Percentiles rank a stretch among this genome's conserved stretches.
phyloP scores from a whole-genome alignment of 2,329 filamentous ascomycete genomes.

The Clarireedia hainanense region DNA sequence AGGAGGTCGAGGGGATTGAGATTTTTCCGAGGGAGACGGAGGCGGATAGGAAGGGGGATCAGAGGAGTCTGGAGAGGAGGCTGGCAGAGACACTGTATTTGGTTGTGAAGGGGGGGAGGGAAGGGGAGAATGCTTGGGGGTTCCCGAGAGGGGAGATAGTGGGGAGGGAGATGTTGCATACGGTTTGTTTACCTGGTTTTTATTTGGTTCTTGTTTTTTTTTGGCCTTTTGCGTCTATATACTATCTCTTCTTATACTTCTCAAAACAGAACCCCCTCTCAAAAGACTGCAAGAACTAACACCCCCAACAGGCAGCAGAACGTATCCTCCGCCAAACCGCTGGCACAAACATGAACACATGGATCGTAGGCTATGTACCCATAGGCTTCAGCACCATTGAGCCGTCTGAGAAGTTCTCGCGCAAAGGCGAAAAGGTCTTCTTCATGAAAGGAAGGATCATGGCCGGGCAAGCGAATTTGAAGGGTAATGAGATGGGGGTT shows the following conservation, averaged over 20 bases:
- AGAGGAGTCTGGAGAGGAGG: conserved; percentile 68
- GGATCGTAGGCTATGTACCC: conserved; percentile 87
- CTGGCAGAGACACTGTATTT: conserved; percentile 82
- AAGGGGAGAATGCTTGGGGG: conserved; percentile 54
- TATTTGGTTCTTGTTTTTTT: not conserved
- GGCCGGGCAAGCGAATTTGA: conserved; percentile 85
- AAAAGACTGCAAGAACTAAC: not conserved
- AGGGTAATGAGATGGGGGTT: conserved; percentile 62
- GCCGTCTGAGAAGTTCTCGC: conserved; percentile 36
- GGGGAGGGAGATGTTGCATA: conserved; percentile 68
- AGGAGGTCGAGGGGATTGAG: conserved; percentile 49
- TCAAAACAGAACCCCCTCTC: not conserved
- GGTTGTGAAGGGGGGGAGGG: conserved; percentile 56
- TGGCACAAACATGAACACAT: conserved; percentile 96
- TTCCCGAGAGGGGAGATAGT: conserved; percentile 70
- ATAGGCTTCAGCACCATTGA: conserved; percentile 68
- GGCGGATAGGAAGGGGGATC: conserved; percentile 69
- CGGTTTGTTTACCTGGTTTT: conserved; percentile 49
- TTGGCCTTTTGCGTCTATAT: not conserved
- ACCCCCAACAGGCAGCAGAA: conserved; percentile 60
- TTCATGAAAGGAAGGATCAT: conserved; percentile 96
- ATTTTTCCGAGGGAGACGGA: conserved; percentile 45
- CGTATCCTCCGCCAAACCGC: conserved; percentile 69
- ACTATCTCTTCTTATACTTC: not conserved
- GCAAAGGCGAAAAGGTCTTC: conserved; percentile 74